Evolutionary conservation across 148 eudicot genomes (phyloP).

Genomic region (Camellia lanceoleosa): DNA sequence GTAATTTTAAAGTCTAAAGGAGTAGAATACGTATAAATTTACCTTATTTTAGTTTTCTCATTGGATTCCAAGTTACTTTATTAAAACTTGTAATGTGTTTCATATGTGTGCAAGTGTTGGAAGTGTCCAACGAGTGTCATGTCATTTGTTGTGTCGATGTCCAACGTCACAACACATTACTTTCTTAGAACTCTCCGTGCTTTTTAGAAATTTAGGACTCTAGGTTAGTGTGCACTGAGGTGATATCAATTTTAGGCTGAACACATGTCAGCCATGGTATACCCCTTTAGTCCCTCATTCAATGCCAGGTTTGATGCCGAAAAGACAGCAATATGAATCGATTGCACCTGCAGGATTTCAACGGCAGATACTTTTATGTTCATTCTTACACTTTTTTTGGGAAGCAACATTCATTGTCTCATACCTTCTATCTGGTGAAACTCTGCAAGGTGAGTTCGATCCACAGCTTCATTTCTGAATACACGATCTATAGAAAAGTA

Average conservation of each 20-base stretch:
- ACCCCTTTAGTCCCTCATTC: not conserved
- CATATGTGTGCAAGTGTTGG: too few species aligned
- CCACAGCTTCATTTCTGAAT: slow-evolving; percentile 98
- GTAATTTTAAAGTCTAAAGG: too few species aligned
- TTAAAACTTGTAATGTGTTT: too few species aligned
- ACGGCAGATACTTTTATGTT: not conserved
- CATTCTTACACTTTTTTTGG: not conserved
- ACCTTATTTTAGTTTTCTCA: too few species aligned
- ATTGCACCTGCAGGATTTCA: not conserved
- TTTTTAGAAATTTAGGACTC: too few species aligned
- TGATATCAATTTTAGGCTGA: not conserved
- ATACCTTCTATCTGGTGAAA: slow-evolving; percentile 98
- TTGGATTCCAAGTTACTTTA: too few species aligned
- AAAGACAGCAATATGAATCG: not conserved
- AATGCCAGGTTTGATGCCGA: not conserved
- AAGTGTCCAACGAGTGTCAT: too few species aligned
- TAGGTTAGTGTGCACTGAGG: not conserved
- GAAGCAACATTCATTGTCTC: not conserved
- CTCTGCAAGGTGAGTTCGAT: slow-evolving; percentile 94
- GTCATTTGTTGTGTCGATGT: too few species aligned
- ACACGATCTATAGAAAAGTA: slow-evolving; percentile 94
- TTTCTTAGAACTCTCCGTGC: too few species aligned
- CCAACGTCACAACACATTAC: too few species aligned
- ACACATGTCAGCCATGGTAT: not conserved
- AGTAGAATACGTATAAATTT: too few species aligned